phyloP scores from a whole-genome alignment of 1,284 basidiomycete genomes.

The Albatrellus sp. region DNA sequence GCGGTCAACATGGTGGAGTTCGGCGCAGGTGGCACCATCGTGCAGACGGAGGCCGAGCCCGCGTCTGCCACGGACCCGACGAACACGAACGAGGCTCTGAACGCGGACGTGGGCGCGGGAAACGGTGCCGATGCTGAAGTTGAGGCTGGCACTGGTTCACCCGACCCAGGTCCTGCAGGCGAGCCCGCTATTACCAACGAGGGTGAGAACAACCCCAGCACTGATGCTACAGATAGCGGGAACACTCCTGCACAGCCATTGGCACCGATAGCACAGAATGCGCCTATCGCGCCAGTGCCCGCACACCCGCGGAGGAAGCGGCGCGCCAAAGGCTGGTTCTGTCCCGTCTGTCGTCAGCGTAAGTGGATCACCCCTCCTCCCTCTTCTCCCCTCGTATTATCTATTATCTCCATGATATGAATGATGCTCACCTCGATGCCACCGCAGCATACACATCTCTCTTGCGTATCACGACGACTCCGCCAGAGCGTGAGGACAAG shows the following conservation, averaged over 20 bases:
- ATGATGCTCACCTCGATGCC: not conserved
- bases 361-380: conserved; percentile 18
- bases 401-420: not conserved
- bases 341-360: conserved; percentile 87
- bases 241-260: conserved; percentile 11
- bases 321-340: conserved; percentile 91
- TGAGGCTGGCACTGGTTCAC: conserved; percentile 10
- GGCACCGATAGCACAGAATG: conserved; percentile 1
- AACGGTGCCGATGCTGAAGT: not conserved
- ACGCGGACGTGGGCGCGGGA: not conserved
- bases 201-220: conserved; percentile 7
- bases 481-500: conserved; percentile 28
- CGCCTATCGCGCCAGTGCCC: conserved; percentile 10
- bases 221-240: conserved; percentile 10
- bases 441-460: conserved; percentile 73
- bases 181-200: too few species aligned
- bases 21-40: conserved; percentile 78
- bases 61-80: conserved; percentile 10
- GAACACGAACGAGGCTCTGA: conserved; percentile 9
- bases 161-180: conserved; percentile 8
- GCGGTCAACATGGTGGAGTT: conserved; percentile 92
- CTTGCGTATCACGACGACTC: conserved; percentile 67
- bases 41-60: conserved; percentile 35
- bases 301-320: conserved; percentile 57
- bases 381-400: not conserved